Evolutionary conservation across 2,329 filamentous ascomycete genomes (phyloP).

Genomic region (Pseudogymnoascus sp.): DNA sequence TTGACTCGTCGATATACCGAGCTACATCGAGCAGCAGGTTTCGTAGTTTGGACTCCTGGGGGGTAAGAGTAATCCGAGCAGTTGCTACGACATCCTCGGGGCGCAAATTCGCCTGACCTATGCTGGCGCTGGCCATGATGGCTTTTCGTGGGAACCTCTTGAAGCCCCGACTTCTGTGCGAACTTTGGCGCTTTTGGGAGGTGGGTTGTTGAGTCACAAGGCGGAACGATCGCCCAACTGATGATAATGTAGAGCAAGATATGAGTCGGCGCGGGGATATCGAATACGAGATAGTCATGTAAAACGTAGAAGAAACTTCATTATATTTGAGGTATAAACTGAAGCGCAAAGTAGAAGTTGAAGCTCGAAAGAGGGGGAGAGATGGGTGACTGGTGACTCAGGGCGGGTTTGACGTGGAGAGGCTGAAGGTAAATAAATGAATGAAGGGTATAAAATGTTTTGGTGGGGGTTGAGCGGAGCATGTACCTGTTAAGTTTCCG

Average conservation of each 20-base stretch:
- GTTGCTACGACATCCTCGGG: slow-evolving; percentile 18
- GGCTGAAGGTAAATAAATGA: slow-evolving; percentile 2
- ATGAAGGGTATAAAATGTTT: background rate
- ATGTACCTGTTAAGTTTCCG: background rate
- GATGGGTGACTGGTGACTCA: background rate
- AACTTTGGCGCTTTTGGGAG: background rate
- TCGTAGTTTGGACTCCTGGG: slow-evolving; percentile 65
- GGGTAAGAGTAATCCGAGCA: slow-evolving; percentile 50
- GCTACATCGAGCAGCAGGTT: slow-evolving; percentile 79
- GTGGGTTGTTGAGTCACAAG: background rate
- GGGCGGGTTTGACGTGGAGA: background rate
- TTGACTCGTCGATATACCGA: slow-evolving; percentile 52
- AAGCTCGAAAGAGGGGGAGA: background rate
- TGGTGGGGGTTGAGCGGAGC: background rate
- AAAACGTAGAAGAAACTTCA: background rate
- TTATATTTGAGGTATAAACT: background rate
- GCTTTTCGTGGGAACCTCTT: background rate
- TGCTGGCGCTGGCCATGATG: background rate
- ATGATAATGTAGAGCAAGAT: background rate
- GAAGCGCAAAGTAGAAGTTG: background rate
- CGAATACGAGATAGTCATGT: background rate
- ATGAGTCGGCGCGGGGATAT: background rate
- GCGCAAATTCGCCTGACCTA: background rate
- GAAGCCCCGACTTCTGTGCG: background rate
- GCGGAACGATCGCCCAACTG: background rate